Conservation (phyloP, 257 asterid genomes). For the Plantago major region DNA sequence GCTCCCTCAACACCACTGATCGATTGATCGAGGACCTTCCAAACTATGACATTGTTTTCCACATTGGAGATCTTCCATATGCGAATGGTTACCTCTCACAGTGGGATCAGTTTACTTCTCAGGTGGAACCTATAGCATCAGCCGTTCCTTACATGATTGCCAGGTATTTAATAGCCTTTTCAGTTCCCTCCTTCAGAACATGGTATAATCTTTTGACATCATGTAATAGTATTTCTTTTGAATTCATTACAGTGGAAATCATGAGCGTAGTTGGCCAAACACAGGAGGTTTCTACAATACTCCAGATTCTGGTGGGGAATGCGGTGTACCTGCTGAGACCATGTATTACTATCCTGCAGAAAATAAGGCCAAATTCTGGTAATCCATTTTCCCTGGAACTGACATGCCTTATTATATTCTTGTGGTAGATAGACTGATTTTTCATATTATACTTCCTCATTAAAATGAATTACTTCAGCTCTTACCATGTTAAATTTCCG, state of each 20-base stretch:
- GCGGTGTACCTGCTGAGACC: constrained; percentile 52
- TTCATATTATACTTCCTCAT: too few relatives aligned
- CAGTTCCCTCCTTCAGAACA: background rate
- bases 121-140: constrained; percentile 47
- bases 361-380: constrained; percentile 50
- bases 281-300: constrained; percentile 38
- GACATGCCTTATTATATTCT: background rate
- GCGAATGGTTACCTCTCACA: constrained; percentile 31
- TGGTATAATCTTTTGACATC: background rate
- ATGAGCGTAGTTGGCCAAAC: constrained; percentile 44
- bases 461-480: too few relatives aligned
- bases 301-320: constrained; percentile 49
- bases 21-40: constrained; percentile 40
- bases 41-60: constrained; percentile 46
- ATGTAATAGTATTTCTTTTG: background rate
- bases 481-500: too few relatives aligned
- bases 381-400: constrained; percentile 1
- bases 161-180: constrained; percentile 23
- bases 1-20: constrained; percentile 51
- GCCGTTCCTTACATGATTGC: constrained; percentile 47
- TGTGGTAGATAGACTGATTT: too few relatives aligned
- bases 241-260: constrained; percentile 39
- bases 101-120: constrained; percentile 61
- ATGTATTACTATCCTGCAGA: constrained; percentile 43
- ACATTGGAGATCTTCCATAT: constrained; percentile 48